Evolutionary conservation across 306 rosid genomes (phyloP), one percentile per base, ranked within the genome.

Genomic region (Castanopsis chinensis): DNA sequence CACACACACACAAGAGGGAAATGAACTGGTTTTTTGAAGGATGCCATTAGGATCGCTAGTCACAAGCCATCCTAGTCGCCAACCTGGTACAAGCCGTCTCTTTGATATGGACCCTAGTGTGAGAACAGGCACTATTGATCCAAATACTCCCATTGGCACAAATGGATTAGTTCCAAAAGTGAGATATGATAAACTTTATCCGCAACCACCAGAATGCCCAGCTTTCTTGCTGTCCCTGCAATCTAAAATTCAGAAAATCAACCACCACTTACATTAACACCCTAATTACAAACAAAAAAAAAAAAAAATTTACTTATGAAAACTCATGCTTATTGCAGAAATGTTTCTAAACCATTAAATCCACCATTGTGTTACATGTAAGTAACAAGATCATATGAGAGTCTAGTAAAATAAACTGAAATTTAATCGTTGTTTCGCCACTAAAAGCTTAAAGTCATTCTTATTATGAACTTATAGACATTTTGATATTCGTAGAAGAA

Each of bases 61-160:
- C 25, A 81, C 80, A 72, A 85, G 77, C 91, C 89, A 87, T 19
- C 91, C 91, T 20, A 85, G 73, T 60, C 91, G 70, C 91, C 91
- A 88, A 35, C 91, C 87, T 6, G 89, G 91, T 27, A 84, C 81
- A 13, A 55, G 2, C 84, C 82, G 85, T 61, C 82, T 80, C 89
- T 85, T 88, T 25, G 89, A 88, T 35, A 88, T 57, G 72, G 89
- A 85, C 37, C 91, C 89, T 12, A 88, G 81, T 32, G 91, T 88
- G 11, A 88, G 20, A 43, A 88, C 86, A 2, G 89, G 91, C 3
- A 60, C 86, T 72, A 76, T 45, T 5, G 87, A 83, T 64, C 85
- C 89, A 81, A 82, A 85, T 69, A 11, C 63, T 10, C 75, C 89
- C 90, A 87, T 87, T 0, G 90, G 84, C n/a, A 87, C 82, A 81